These are phyloP conservation scores for Skeletonema costatum DNA, from an alignment of 108 stramenopile species.

Conservation along the genomic window DNA sequence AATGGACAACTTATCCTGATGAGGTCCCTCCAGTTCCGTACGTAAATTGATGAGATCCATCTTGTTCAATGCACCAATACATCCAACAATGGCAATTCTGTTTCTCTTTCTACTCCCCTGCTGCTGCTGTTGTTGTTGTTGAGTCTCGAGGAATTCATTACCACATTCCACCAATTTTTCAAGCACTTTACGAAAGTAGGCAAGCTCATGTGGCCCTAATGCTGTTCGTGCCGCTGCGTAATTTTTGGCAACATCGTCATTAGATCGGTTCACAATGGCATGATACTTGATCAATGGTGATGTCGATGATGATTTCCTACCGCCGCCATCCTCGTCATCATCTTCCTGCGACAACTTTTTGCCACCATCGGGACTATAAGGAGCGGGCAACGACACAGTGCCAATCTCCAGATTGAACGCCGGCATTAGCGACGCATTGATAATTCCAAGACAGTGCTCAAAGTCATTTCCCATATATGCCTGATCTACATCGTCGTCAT, in stretches of 20 bases:
- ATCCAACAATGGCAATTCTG: slow-evolving; percentile 9
- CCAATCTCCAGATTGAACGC: slow-evolving; percentile 73
- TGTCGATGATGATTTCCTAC: background rate
- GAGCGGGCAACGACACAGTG: slow-evolving; percentile 50
- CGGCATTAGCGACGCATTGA: slow-evolving; percentile 59
- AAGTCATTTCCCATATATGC: slow-evolving; percentile 33
- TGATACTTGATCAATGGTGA: slow-evolving; percentile 48
- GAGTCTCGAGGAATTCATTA: background rate
- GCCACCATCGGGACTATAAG: slow-evolving; percentile 17
- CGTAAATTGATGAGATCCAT: slow-evolving; percentile 69
- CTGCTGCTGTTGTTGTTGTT: background rate
- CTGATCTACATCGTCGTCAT: slow-evolving; percentile 18
- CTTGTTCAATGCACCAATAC: slow-evolving; percentile 35
- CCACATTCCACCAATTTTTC: slow-evolving; percentile 52
- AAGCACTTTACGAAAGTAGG: slow-evolving; percentile 52
- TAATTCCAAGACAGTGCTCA: slow-evolving; percentile 55
- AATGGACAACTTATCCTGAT: slow-evolving; percentile 46
- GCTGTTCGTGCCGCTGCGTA: slow-evolving; percentile 19
- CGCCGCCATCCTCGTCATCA: background rate
- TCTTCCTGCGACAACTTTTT: background rate
- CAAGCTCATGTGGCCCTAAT: slow-evolving; percentile 56
- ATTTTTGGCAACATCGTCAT: slow-evolving; percentile 47
- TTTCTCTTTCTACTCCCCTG: slow-evolving; percentile 9
- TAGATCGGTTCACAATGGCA: slow-evolving; percentile 57
- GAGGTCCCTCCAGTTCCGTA: slow-evolving; percentile 50